Evolutionary conservation across 2,329 filamentous ascomycete genomes (phyloP).

Genomic region (Microsporum audouinii): DNA sequence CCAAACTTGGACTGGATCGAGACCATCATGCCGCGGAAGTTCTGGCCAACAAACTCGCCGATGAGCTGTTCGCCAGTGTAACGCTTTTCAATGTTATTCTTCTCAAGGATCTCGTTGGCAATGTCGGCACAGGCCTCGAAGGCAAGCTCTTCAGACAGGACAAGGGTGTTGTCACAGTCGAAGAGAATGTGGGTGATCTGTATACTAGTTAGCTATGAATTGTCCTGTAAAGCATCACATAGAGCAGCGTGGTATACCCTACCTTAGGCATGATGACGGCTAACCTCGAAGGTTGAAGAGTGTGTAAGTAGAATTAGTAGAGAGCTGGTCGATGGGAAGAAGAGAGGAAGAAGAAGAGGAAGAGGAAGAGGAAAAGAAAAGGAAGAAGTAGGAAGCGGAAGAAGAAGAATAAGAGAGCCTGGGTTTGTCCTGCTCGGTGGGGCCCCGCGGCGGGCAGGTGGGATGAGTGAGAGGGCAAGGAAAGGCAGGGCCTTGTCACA

Average conservation of each 20-base stretch:
- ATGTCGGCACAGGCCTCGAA: constrained; percentile 85
- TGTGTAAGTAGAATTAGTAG: neutral
- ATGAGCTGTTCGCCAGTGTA: constrained; percentile 74
- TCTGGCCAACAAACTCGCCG: constrained; percentile 80
- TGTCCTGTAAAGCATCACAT: neutral
- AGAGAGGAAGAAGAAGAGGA: neutral
- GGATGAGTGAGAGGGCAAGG: neutral
- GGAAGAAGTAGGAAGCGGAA: neutral
- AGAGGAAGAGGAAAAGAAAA: neutral
- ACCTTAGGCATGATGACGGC: constrained; percentile 25
- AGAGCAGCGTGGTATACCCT: neutral
- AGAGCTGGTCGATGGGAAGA: neutral
- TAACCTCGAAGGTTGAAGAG: neutral
- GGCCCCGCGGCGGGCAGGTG: neutral
- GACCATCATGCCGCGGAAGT: constrained; percentile 84
- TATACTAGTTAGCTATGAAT: neutral
- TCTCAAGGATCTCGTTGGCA: constrained; percentile 71
- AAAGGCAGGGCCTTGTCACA: neutral
- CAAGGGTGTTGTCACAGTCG: constrained; percentile 78
- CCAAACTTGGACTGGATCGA: constrained; percentile 63
- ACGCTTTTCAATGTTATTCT: constrained; percentile 50
- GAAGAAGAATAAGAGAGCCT: neutral
- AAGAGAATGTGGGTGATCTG: constrained; percentile 62
- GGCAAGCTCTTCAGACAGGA: constrained; percentile 78
- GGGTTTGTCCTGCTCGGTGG: neutral